These are phyloP conservation scores for Phytophthora nicotianae DNA, from an alignment of 352 stramenopile species.

Conservation along the genomic window DNA sequence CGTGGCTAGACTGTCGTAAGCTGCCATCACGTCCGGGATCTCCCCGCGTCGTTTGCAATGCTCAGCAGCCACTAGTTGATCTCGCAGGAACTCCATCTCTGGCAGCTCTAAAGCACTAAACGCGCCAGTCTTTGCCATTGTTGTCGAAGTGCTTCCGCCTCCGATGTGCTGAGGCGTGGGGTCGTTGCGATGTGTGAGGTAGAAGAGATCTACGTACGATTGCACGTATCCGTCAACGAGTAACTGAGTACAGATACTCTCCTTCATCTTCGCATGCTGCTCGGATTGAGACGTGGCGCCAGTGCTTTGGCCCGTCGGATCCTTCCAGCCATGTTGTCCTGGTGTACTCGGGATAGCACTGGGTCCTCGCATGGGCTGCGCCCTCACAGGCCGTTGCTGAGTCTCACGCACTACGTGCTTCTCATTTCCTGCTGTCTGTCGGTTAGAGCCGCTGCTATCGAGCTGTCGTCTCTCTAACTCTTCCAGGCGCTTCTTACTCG, in stretches of 20 bases:
- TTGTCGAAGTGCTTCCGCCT: not conserved
- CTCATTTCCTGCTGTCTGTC: conserved; percentile 8
- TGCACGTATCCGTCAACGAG: conserved; percentile 91
- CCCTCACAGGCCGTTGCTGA: conserved; percentile 55
- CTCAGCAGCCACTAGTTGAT: conserved; percentile 89
- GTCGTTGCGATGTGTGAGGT: conserved; percentile 89
- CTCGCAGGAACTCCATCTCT: conserved; percentile 89
- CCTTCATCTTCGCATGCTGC: conserved; percentile 68
- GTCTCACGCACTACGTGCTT: conserved; percentile 47
- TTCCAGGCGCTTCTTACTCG: conserved; percentile 27
- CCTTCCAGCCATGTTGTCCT: conserved; percentile 25
- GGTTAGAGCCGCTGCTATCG: conserved; percentile 6
- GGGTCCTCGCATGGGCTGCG: conserved; percentile 65
- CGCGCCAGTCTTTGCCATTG: conserved; percentile 6
- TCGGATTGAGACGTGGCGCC: conserved; percentile 32
- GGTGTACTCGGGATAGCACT: conserved; percentile 6
- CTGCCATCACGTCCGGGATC: conserved; percentile 80
- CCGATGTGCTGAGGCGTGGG: conserved; percentile 13
- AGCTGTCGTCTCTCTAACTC: conserved; percentile 18
- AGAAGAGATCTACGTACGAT: conserved; percentile 95
- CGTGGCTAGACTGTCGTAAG: conserved; percentile 82
- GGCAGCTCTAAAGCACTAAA: conserved; percentile 31
- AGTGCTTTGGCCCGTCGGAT: conserved; percentile 1
- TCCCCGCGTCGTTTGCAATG: conserved; percentile 89
- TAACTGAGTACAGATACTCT: conserved; percentile 87